Conservation (phyloP, 176 grass and related monocot species). For the Otatea glauca region DNA sequence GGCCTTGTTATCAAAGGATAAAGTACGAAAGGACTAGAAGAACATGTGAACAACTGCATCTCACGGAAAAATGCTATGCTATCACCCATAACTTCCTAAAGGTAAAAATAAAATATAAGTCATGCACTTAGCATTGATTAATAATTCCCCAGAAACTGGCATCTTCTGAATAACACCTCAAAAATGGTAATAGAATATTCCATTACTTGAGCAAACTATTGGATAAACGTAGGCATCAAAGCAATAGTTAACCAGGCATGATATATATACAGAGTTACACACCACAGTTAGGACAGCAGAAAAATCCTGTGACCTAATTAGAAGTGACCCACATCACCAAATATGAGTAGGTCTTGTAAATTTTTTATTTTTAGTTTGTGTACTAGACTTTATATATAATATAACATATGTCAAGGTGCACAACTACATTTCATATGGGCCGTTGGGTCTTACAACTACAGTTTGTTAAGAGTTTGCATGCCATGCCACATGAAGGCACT, state of each 20-base stretch:
- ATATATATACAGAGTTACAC: neutral
- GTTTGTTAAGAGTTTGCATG: conserved; percentile 1
- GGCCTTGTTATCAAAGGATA: neutral
- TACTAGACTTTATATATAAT: neutral
- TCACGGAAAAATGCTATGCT: conserved; percentile 29
- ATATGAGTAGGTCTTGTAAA: neutral
- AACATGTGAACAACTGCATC: conserved; percentile 1
- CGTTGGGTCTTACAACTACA: conserved; percentile 6
- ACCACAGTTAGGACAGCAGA: conserved; percentile 16
- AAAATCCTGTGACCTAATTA: neutral
- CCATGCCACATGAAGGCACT: neutral
- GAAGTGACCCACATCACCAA: conserved; percentile 19
- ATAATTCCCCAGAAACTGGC: conserved; percentile 2
- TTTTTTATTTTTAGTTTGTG: neutral
- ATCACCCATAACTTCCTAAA: conserved; percentile 26
- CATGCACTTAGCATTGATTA: conserved; percentile 32
- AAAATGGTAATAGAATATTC: conserved; percentile 9
- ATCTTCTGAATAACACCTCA: conserved; percentile 25
- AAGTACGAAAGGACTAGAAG: conserved; percentile 30
- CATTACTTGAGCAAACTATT: conserved; percentile 37
- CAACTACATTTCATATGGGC: neutral
- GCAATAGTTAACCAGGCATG: neutral
- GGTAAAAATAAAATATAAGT: conserved; percentile 7
- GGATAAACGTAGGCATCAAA: conserved; percentile 17
- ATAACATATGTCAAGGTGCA: conserved; percentile 14